A percentile compares a stretch with the other conserved stretches of the same genome.
phyloP scores from a whole-genome alignment of 1,284 basidiomycete species.

The Crucibulum cyathiforme region DNA sequence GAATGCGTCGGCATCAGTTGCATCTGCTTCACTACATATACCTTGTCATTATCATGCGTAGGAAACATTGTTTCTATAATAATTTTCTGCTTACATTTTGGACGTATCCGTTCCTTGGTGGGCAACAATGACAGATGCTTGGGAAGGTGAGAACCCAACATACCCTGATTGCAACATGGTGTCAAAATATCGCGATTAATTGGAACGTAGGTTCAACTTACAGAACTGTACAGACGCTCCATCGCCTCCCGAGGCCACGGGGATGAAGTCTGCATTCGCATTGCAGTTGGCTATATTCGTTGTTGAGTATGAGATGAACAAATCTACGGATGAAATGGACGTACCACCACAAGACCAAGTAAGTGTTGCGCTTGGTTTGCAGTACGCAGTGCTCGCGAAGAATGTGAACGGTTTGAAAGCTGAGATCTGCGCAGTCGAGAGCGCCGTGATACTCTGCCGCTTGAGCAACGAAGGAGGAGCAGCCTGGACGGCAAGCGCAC shows the following conservation, averaged over 20 bases:
- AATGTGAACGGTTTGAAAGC: conserved; percentile 58
- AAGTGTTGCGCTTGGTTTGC: conserved; percentile 47
- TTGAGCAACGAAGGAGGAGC: too few relatives aligned
- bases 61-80: not conserved
- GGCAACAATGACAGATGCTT: conserved; percentile 50
- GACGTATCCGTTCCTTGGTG: conserved; percentile 59
- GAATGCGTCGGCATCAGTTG: conserved; percentile 55
- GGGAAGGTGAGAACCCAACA: conserved; percentile 51
- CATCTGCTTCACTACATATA: conserved; percentile 36
- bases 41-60: not conserved
- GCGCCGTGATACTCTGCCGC: conserved; percentile 37
- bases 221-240: conserved; percentile 44
- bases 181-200: not conserved
- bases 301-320: not conserved
- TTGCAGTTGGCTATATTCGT: conserved; percentile 35
- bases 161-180: conserved; percentile 38
- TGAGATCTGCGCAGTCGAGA: conserved; percentile 49
- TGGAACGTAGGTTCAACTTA: conserved; percentile 7
- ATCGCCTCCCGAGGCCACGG: conserved; percentile 48
- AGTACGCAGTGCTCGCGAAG: conserved; percentile 65
- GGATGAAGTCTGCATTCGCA: conserved; percentile 44
- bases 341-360: conserved; percentile 48
- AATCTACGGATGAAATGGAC: not conserved
- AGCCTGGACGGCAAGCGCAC: too few relatives aligned
- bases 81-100: conserved; percentile 43